A percentile compares a stretch with the other conserved stretches of the same genome.
Conservation (phyloP, 495 filamentous ascomycete species). For the Aspergillus conjunctus region DNA sequence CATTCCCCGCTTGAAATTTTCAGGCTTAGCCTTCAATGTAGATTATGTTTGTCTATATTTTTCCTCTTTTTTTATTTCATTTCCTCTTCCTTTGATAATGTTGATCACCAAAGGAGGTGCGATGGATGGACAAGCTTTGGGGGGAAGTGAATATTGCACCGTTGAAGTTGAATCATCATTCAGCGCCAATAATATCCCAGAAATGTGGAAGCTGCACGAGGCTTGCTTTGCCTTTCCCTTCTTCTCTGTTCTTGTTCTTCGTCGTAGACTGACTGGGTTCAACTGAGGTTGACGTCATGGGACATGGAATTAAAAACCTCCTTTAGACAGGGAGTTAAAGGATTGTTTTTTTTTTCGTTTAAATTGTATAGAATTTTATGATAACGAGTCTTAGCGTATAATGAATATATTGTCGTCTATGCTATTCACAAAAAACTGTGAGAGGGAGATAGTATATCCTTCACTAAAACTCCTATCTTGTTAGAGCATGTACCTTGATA, state of each 20-base stretch:
- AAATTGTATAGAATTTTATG: no score
- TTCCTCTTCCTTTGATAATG: constrained; percentile 5
- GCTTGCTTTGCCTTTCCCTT: neutral
- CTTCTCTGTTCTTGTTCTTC: neutral
- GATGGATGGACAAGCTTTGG: neutral
- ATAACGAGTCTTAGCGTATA: no score
- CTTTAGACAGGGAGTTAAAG: no score
- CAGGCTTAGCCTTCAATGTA: constrained; percentile 24
- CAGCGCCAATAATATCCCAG: neutral
- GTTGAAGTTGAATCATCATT: neutral
- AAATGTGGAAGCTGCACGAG: neutral
- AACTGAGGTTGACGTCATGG: neutral
- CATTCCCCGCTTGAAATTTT: constrained; percentile 1
- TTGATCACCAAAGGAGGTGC: no score
- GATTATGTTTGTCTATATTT: constrained; percentile 34
- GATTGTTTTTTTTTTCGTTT: no score
- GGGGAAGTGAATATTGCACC: neutral
- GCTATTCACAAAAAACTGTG: no score
- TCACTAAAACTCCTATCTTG: no score
- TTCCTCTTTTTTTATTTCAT: constrained; percentile 25
- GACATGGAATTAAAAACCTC: no score
- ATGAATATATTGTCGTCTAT: no score
- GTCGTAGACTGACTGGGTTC: neutral
- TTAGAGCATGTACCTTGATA: neutral
- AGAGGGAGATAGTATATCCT: neutral